phyloP scores from a whole-genome alignment of 148 eudicot genomes.

The Suaeda aralocaspica region DNA sequence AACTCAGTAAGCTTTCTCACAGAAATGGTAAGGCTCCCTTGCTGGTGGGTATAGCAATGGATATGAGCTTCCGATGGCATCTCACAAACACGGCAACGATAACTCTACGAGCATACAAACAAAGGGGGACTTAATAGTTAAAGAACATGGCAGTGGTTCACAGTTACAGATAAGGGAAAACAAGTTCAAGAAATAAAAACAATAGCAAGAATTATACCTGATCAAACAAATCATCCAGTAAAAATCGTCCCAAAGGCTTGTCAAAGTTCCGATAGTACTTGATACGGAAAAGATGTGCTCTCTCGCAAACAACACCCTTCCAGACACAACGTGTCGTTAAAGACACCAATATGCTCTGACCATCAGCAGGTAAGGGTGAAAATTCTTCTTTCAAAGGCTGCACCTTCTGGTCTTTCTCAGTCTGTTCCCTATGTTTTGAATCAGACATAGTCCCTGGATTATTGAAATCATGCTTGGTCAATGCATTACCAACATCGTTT shows the following conservation, averaged over 20 bases:
- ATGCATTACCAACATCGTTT: conserved; percentile 15
- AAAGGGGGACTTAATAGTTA: conserved; percentile 10
- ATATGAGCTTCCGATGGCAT: conserved; percentile 95
- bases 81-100: conserved; percentile 72
- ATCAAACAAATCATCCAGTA: conserved; percentile 83
- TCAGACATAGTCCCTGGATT: conserved; percentile 32
- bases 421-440: conserved; percentile 31
- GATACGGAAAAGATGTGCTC: conserved; percentile 91
- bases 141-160: background rate
- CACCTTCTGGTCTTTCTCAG: conserved; percentile 34
- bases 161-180: conserved; percentile 8
- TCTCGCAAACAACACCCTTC: conserved; percentile 93
- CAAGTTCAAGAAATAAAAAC: background rate
- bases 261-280: conserved; percentile 89
- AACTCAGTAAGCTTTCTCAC: conserved; percentile 84
- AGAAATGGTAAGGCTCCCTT: conserved; percentile 94
- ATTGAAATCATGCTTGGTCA: conserved; percentile 22
- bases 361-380: conserved; percentile 77
- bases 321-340: conserved; percentile 84
- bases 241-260: conserved; percentile 91
- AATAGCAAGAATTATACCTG: conserved; percentile 45
- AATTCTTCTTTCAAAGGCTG: conserved; percentile 57
- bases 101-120: conserved; percentile 43
- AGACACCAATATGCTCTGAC: conserved; percentile 87
- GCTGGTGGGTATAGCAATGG: conserved; percentile 86